These are phyloP conservation scores for Phytophthora sp. DNA, from an alignment of 352 stramenopile genomes.

Conservation along the genomic window DNA sequence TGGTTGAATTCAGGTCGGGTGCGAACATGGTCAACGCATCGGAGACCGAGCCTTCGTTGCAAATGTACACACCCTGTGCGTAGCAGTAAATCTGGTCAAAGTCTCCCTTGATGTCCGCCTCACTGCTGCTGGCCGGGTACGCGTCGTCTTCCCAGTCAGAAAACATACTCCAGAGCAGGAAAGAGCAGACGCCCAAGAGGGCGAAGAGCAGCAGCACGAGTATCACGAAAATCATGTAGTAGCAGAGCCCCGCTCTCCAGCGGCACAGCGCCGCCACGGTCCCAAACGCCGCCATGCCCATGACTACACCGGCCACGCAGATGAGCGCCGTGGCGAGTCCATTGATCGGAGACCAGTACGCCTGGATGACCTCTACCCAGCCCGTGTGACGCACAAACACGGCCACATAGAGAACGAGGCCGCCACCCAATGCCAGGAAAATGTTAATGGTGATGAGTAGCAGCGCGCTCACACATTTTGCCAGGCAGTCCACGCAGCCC, in stretches of 20 bases:
- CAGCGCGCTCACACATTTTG: constrained; percentile 41
- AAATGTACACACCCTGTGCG: constrained; percentile 71
- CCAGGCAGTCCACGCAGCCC: constrained; percentile 34
- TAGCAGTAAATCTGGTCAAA: constrained; percentile 81
- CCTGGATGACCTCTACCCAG: constrained; percentile 62
- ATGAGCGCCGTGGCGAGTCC: constrained; percentile 52
- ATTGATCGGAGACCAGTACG: constrained; percentile 53
- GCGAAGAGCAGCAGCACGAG: constrained; percentile 59
- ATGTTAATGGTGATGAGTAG: constrained; percentile 68
- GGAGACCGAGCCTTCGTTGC: constrained; percentile 50
- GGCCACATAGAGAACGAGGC: too few species aligned
- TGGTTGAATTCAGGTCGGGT: constrained; percentile 38
- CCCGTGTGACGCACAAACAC: constrained; percentile 49
- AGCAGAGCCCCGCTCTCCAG: constrained; percentile 54
- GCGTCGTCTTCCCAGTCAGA: constrained; percentile 47
- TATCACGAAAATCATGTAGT: constrained; percentile 61
- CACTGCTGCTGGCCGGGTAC: constrained; percentile 52
- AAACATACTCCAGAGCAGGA: constrained; percentile 52
- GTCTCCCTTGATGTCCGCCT: constrained; percentile 49
- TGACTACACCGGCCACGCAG: constrained; percentile 55
- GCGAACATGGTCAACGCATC: constrained; percentile 62
- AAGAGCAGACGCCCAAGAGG: constrained; percentile 49
- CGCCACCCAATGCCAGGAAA: constrained; percentile 57
- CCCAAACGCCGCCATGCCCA: constrained; percentile 57
- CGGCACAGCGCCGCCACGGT: constrained; percentile 59